These are phyloP conservation scores for Dryas octopetala DNA, from an alignment of 306 rosid genomes.

Conservation along the genomic window DNA sequence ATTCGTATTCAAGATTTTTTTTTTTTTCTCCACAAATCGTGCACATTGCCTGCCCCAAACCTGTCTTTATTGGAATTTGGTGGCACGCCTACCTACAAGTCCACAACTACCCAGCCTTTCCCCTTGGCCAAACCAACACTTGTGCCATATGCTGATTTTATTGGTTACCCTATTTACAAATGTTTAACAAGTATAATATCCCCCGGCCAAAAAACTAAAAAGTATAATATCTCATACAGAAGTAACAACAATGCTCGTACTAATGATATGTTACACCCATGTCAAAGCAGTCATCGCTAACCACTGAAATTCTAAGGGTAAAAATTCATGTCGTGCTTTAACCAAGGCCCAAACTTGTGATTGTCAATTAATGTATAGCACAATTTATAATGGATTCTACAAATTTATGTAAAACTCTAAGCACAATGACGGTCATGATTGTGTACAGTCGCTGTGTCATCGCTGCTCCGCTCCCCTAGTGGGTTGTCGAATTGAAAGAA, in stretches of 20 bases:
- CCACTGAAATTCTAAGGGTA: slow-evolving; percentile 25
- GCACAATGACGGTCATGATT: slow-evolving; percentile 18
- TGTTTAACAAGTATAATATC: no score
- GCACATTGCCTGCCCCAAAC: no score
- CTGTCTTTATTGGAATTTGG: no score
- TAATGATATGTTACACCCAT: slow-evolving; percentile 10
- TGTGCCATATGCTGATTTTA: no score
- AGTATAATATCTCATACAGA: slow-evolving; percentile 1
- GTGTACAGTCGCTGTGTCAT: slow-evolving; percentile 24
- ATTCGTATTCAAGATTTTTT: no score
- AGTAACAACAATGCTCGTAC: neutral
- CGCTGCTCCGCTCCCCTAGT: slow-evolving; percentile 28
- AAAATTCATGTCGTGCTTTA: slow-evolving; percentile 10
- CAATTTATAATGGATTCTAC: slow-evolving; percentile 19
- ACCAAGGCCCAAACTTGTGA: slow-evolving; percentile 19
- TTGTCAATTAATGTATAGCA: slow-evolving; percentile 26
- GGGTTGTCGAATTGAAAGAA: slow-evolving; percentile 46
- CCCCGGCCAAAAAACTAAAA: neutral
- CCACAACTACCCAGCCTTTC: neutral
- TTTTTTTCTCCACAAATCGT: no score
- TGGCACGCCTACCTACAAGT: neutral
- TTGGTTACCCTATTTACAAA: no score
- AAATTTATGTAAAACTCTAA: slow-evolving; percentile 25
- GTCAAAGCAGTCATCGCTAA: slow-evolving; percentile 6
- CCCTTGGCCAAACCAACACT: neutral